Percentiles rank a stretch among this genome's conserved stretches.
These are phyloP conservation scores for Suillus spraguei DNA, from an alignment of 768 basidiomycete genomes.

Conservation along the genomic window DNA sequence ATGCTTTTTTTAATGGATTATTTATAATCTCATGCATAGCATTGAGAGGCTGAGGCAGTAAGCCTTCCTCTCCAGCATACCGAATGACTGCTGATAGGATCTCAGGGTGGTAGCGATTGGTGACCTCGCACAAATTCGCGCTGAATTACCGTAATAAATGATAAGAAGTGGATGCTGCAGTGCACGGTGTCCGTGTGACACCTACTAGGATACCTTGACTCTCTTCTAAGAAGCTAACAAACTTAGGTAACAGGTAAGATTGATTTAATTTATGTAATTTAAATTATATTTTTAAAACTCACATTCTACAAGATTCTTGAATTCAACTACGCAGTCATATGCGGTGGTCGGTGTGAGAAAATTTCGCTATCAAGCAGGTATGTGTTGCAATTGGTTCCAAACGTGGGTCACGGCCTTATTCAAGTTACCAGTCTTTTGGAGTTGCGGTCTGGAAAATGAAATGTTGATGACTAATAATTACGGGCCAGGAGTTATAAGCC, in stretches of 20 bases:
- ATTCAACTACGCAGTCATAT: too few species aligned
- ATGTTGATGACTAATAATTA: conserved; percentile 9
- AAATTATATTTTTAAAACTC: too few species aligned
- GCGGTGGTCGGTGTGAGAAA: too few species aligned
- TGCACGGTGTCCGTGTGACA: background rate
- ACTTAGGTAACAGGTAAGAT: too few species aligned
- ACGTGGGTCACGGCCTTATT: background rate
- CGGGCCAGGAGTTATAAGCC: background rate
- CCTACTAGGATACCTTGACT: background rate
- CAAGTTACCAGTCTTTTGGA: background rate
- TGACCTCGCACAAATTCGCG: background rate
- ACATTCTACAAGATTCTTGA: too few species aligned
- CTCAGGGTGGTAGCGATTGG: background rate
- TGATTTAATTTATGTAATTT: too few species aligned
- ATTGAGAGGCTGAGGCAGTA: background rate
- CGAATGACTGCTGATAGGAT: background rate
- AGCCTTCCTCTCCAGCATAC: background rate
- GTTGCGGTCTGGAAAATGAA: background rate
- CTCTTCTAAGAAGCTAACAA: too few species aligned
- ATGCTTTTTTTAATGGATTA: background rate
- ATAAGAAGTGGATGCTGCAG: background rate
- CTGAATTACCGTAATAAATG: too few species aligned
- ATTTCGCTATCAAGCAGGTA: too few species aligned
- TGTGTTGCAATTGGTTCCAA: too few species aligned
- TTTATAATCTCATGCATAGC: background rate